Evolutionary conservation across 1,284 basidiomycete species (phyloP).

Genomic region (Vanrija humicola): DNA sequence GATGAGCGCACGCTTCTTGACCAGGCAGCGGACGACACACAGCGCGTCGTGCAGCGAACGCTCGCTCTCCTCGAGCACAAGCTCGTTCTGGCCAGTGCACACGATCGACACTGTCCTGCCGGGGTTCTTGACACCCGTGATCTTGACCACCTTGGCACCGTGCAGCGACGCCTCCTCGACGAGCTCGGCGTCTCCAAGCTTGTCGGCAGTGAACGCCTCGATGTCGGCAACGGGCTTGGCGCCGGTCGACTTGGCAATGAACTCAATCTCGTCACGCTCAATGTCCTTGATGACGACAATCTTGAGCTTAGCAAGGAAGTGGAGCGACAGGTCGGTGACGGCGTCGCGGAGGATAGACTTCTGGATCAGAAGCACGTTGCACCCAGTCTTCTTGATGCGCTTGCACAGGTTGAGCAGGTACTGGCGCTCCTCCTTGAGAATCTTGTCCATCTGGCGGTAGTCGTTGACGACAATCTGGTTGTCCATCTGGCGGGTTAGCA

Average conservation of each 20-base stretch:
- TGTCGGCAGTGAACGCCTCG: conserved; percentile 98
- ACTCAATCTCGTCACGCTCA: conserved; percentile 98
- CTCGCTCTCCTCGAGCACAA: conserved; percentile 96
- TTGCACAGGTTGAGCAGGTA: conserved; percentile 98
- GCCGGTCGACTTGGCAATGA: conserved; percentile 89
- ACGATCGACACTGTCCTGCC: conserved; percentile 94
- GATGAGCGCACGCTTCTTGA: conserved; percentile 96
- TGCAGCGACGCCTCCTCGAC: conserved; percentile 84
- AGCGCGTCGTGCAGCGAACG: conserved; percentile 96
- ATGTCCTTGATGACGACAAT: conserved; percentile 98
- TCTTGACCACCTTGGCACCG: conserved; percentile 88
- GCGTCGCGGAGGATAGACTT: conserved; percentile 99
- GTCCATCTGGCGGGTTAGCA: conserved; percentile 71
- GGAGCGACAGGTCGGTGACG: conserved; percentile 96
- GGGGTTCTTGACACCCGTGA: conserved; percentile 92
- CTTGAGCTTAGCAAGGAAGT: conserved; percentile 96
- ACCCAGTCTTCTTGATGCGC: conserved; percentile 98
- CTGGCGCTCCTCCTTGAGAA: conserved; percentile 97
- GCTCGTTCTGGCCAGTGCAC: conserved; percentile 87
- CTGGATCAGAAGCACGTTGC: conserved; percentile 98
- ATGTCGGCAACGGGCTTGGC: conserved; percentile 98
- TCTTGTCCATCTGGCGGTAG: conserved; percentile 99
- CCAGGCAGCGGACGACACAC: conserved; percentile 95
- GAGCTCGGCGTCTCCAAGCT: conserved; percentile 92
- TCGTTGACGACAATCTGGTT: conserved; percentile 99